Base-by-base conservation (phyloP, 495 filamentous ascomycete species). In the Pyronema omphalodes region DNA sequence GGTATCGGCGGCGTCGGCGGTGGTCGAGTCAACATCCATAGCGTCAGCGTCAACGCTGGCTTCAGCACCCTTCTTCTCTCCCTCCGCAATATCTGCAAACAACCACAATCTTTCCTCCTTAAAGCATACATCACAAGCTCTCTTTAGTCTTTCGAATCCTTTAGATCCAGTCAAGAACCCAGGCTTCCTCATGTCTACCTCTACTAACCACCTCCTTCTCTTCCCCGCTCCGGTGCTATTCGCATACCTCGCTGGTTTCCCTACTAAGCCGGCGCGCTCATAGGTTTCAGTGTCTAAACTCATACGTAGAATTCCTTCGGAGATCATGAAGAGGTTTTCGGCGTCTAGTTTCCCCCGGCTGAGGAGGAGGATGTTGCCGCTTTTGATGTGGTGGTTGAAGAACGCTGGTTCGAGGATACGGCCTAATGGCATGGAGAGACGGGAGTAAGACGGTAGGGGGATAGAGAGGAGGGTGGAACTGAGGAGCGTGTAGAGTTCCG, bases 301-400 rank as follows among this genome's bases (percentile, higher is more conserved):
- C 56, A 96, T 73, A 37, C 74, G 78, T 52, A 96, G 71, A 6
- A 81, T 59, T 78, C 88, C 88, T 53, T 88, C 76, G 54, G 67
- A 74, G 1, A 98, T 69, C 0, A 75, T 78, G 62, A 83, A 93
- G 3, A 86, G 71, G 64, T 85, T 86, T 61, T 94, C 86, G 8
- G 83, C 75, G n/a, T 81, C 84, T 40, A 77, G 70, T 18, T 76
- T 73, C 29, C 91, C 91, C 64, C 93, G 82, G 0, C 93, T 95
- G 12, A 94, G 77, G 85, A 98, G 91, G 62, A 93, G 66, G 57
- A 93, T 73, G 64, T 87, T 82, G 15, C 91, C 89, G 94, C 53
- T 29, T 65, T 94, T 94, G 58, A 95, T 82, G 63, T 94, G 89
- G 50, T 77, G 71, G 44, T 79, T 84, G 66, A 94, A 89, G 60